These are phyloP conservation scores for Pichia pseudocactophila DNA, from an alignment of 805 yeast genomes.

Conservation along the genomic window DNA sequence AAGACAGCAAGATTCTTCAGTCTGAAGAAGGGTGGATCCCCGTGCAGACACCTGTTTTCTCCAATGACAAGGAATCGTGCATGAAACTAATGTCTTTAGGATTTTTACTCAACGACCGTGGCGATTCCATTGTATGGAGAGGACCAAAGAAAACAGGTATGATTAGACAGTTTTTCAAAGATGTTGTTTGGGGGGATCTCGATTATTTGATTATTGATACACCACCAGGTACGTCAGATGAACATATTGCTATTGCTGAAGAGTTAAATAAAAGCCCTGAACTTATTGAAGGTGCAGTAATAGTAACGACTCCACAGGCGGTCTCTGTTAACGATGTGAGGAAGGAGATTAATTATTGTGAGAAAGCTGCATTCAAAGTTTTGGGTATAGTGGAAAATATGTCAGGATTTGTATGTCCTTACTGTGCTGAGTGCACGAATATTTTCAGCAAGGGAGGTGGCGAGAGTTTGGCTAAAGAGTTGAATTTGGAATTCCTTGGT, in stretches of 20 bases:
- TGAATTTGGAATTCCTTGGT: slow-evolving; percentile 65
- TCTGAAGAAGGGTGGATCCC: slow-evolving; percentile 94
- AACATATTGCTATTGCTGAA: slow-evolving; percentile 94
- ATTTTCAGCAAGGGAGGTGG: slow-evolving; percentile 96
- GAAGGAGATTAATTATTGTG: slow-evolving; percentile 88
- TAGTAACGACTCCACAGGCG: slow-evolving; percentile 94
- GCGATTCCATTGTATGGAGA: slow-evolving; percentile 93
- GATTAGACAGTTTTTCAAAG: slow-evolving; percentile 87
- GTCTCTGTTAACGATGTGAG: slow-evolving; percentile 91
- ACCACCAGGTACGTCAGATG: slow-evolving; percentile 98
- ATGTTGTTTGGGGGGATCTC: slow-evolving; percentile 83
- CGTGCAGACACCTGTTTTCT: slow-evolving; percentile 36
- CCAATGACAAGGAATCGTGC: slow-evolving; percentile 24
- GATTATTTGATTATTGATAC: slow-evolving; percentile 85
- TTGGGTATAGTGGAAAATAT: slow-evolving; percentile 90
- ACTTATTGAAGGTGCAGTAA: slow-evolving; percentile 78
- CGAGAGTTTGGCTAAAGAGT: slow-evolving; percentile 49
- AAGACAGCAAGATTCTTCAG: slow-evolving; percentile 70
- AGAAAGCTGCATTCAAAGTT: slow-evolving; percentile 69
- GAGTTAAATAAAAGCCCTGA: slow-evolving; percentile 56
- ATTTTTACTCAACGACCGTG: slow-evolving; percentile 72
- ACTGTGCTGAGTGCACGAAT: slow-evolving; percentile 85
- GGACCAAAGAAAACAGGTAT: slow-evolving; percentile 98
- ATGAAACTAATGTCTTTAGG: slow-evolving; percentile 74
- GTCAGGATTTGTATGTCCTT: slow-evolving; percentile 95